Conservation (phyloP, 768 basidiomycete genomes). For the Leccinum imitatum region DNA sequence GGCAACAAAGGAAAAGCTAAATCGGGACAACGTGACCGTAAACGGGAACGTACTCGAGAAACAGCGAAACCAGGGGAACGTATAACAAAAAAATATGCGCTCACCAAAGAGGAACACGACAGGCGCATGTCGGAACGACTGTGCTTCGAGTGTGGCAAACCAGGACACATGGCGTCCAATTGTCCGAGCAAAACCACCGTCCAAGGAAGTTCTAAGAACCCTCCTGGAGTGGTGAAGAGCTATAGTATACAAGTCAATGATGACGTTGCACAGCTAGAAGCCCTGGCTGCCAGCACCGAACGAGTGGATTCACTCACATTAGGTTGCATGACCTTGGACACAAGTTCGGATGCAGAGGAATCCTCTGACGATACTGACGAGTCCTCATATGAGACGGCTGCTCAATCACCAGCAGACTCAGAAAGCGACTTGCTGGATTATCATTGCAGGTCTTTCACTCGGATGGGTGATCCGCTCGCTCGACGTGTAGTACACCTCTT, state of each 20-base stretch:
- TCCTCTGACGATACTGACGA: too few relatives aligned
- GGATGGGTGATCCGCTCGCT: too few relatives aligned
- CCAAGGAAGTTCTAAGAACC: background rate
- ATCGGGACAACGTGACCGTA: too few relatives aligned
- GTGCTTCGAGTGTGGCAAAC: background rate
- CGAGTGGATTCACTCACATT: background rate
- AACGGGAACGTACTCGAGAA: background rate
- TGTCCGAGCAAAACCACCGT: background rate
- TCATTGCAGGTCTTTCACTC: too few relatives aligned
- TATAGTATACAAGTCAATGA: background rate
- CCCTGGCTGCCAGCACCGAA: background rate
- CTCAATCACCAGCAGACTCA: too few relatives aligned
- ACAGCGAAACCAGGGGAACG: background rate
- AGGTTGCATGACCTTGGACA: too few relatives aligned
- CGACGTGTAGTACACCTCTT: too few relatives aligned
- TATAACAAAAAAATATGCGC: background rate
- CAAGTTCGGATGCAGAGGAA: too few relatives aligned
- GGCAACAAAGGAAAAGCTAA: too few relatives aligned
- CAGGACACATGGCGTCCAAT: background rate
- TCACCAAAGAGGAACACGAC: background rate
- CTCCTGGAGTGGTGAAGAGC: background rate
- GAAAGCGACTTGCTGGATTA: too few relatives aligned
- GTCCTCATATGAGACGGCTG: too few relatives aligned
- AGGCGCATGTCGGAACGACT: background rate
- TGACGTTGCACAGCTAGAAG: background rate